Conservation (phyloP, 305 asterid genomes). For the Fraxinus albicans region DNA sequence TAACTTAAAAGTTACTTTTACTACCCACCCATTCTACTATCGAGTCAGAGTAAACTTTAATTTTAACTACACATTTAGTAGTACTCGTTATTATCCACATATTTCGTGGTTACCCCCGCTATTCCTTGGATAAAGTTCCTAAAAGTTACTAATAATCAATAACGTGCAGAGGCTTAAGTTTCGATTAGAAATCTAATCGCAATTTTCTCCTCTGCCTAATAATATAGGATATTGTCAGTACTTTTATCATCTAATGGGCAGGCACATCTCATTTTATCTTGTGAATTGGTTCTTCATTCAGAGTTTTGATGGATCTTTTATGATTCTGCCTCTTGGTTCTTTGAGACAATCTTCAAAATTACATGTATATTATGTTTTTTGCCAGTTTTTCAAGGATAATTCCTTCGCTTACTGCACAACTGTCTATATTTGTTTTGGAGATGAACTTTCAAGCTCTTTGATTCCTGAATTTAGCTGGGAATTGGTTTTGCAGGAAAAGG, state of each 20-base stretch:
- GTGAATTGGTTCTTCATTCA: background rate
- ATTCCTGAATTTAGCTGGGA: background rate
- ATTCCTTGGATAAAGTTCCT: background rate
- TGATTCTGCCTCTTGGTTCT: background rate
- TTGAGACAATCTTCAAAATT: background rate
- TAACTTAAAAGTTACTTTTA: background rate
- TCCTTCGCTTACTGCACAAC: background rate
- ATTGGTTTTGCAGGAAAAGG: conserved; percentile 54
- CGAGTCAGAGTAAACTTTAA: background rate
- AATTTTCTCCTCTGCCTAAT: background rate
- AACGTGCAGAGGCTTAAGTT: background rate
- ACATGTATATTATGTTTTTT: background rate
- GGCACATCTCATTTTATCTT: background rate
- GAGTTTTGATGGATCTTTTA: background rate
- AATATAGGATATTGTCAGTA: background rate
- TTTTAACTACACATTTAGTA: background rate
- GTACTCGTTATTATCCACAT: background rate
- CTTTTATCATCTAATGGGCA: background rate
- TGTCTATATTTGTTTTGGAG: background rate
- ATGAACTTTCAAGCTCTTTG: background rate
- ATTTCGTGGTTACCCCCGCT: background rate
- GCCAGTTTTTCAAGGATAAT: background rate
- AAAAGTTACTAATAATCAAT: background rate
- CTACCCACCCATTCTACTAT: background rate
- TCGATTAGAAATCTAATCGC: background rate